phyloP scores from a whole-genome alignment of 148 eudicot genomes.

The Cornus kousa region DNA sequence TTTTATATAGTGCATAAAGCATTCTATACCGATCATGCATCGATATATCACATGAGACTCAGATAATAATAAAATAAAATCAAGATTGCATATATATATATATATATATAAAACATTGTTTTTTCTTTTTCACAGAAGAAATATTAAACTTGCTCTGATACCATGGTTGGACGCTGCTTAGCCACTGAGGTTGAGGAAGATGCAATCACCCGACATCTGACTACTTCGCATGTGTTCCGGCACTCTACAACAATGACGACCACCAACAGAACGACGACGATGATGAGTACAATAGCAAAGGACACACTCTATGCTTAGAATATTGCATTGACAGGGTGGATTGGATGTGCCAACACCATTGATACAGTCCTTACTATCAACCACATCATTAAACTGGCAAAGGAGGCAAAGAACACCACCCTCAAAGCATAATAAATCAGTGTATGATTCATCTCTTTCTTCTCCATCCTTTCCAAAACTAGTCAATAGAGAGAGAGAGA shows the following conservation, averaged over 20 bases:
- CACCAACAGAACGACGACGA: not conserved
- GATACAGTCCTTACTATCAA: not conserved
- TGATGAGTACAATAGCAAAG: not conserved
- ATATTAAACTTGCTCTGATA: too few relatives aligned
- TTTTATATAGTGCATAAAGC: too few relatives aligned
- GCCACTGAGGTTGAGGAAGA: not conserved
- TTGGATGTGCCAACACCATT: conserved; percentile 8
- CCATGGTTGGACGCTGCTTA: too few relatives aligned
- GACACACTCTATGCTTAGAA: not conserved
- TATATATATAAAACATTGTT: too few relatives aligned
- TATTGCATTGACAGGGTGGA: conserved; percentile 2
- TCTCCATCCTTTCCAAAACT: not conserved
- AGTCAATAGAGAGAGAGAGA: too few relatives aligned
- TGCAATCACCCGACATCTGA: not conserved
- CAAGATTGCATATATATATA: too few relatives aligned
- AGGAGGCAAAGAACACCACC: not conserved
- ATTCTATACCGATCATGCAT: too few relatives aligned
- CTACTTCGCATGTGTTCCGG: not conserved
- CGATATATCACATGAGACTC: too few relatives aligned
- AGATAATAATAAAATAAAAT: too few relatives aligned
- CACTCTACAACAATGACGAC: not conserved
- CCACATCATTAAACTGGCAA: not conserved
- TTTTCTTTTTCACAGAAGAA: too few relatives aligned
- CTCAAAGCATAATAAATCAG: not conserved
- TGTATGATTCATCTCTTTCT: not conserved